Percentiles rank a stretch among this genome's conserved stretches.
These are phyloP conservation scores for Priceomyces haplophilus DNA, from an alignment of 805 yeast species.

Conservation along the genomic window DNA sequence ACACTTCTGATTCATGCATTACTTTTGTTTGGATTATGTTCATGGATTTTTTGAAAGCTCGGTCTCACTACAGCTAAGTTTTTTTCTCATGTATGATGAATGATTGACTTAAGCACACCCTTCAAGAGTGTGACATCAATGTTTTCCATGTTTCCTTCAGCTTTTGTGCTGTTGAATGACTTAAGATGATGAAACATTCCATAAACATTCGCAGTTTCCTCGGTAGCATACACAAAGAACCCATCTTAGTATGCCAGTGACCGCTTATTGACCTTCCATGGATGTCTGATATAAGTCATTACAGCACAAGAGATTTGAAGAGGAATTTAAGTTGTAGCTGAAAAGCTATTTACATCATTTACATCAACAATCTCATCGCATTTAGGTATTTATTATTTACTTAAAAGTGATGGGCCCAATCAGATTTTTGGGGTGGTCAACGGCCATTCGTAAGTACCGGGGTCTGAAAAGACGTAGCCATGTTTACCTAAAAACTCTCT, in stretches of 20 bases:
- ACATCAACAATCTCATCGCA: too few relatives aligned
- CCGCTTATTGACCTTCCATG: constrained; percentile 87
- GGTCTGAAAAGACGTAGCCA: constrained; percentile 67
- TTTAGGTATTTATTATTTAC: too few relatives aligned
- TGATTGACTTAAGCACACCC: constrained; percentile 27
- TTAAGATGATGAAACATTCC: constrained; percentile 70
- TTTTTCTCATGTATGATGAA: constrained; percentile 6
- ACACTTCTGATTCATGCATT: constrained; percentile 54
- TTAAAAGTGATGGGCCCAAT: neutral
- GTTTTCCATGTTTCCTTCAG: neutral
- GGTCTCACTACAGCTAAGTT: neutral
- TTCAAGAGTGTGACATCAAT: constrained; percentile 9
- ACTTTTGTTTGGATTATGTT: too few relatives aligned
- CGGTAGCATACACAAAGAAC: constrained; percentile 86
- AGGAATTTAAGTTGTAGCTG: neutral
- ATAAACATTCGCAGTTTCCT: constrained; percentile 93
- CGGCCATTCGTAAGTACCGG: constrained; percentile 86
- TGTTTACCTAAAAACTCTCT: constrained; percentile 59
- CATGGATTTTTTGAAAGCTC: too few relatives aligned
- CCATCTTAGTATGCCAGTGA: constrained; percentile 81
- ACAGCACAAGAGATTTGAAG: neutral
- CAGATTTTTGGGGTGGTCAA: constrained; percentile 52
- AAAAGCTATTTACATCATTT: neutral
- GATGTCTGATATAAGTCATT: constrained; percentile 67
- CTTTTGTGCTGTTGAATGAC: constrained; percentile 11